Evolutionary conservation across 2,329 filamentous ascomycete species (phyloP), one percentile per base, ranked within the genome.

Genomic region (Trichophyton benhamiae): DNA sequence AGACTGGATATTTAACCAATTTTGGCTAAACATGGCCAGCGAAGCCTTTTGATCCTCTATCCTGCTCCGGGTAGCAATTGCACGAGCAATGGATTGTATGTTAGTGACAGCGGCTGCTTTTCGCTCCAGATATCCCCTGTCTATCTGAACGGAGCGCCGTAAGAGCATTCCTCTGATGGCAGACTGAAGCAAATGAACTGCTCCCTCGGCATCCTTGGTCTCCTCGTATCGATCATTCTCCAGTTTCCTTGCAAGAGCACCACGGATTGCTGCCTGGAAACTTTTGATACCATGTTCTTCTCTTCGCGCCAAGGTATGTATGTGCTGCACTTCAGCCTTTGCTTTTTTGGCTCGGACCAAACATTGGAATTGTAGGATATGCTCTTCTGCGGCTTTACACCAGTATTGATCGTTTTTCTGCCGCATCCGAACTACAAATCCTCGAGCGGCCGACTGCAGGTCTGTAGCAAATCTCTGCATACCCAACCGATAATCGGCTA

Each of bases 381-480:
- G 83, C 4, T 80, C 78, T 72, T 92, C 87, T 61, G 85, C 82
- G 59, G 82, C 82, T 69, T 86, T 84, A 82, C 88, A 90, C 83
- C 85, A 89, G 61, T 82, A 75, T 66, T 89, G 83, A 63, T 85
- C 83, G 46, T 82, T 79, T 64, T 78, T 76, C 68, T 87, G 79
- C 44, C 80, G 80, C 58, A 78, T 81, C 63, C 94, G 84, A 25
- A 86, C 80, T 44, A 96, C 76, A 70, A 88, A 87, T 2, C 90
- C 92, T 57, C 92, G 85, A 2, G 84, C 83, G 4, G 84, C 81
- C 64, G 89, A 91, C 73, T 99, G 94, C 17, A 96, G 80, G 64
- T 84, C 80, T 30, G 88, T 78, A 1, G 91, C 89, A 70, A 95
- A 96, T 20, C 78, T 82, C 61, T 84, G 83, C 91, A 96, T 96